phyloP scores from a whole-genome alignment of 192 early-diverging fungal genomes.

The Podila horticola region DNA sequence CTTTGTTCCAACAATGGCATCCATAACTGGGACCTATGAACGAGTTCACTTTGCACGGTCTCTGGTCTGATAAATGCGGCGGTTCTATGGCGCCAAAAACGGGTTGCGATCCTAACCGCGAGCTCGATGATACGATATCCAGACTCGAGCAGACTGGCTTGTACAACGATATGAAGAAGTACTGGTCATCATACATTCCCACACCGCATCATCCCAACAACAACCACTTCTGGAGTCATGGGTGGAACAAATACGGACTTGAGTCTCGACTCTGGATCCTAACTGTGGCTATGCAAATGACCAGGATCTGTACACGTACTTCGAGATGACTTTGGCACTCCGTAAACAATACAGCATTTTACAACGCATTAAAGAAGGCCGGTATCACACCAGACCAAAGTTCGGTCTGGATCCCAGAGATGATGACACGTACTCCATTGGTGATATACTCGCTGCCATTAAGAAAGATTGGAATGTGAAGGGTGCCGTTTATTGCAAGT shows the following conservation, averaged over 20 bases:
- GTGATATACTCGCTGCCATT: background rate
- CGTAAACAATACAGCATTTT: slow-evolving; percentile 64
- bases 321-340: slow-evolving; percentile 59
- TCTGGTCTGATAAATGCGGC: slow-evolving; percentile 71
- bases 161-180: slow-evolving; percentile 60
- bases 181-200: slow-evolving; percentile 68
- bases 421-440: background rate
- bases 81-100: background rate
- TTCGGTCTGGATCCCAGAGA: slow-evolving; percentile 1
- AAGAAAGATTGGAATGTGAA: background rate
- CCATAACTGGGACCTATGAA: slow-evolving; percentile 60
- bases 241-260: slow-evolving; percentile 84
- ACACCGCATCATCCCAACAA: slow-evolving; percentile 63
- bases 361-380: slow-evolving; percentile 52
- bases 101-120: background rate
- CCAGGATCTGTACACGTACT: slow-evolving; percentile 66
- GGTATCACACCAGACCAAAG: slow-evolving; percentile 55
- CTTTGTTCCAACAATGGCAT: slow-evolving; percentile 67
- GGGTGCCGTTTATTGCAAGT: background rate
- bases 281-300: slow-evolving; percentile 57
- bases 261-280: slow-evolving; percentile 70
- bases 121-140: slow-evolving; percentile 38
- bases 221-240: slow-evolving; percentile 80
- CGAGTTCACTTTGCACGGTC: slow-evolving; percentile 75
- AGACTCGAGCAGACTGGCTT: slow-evolving; percentile 19